Evolutionary conservation across 148 eudicot genomes (phyloP).

Genomic region (Polygonum aviculare): DNA sequence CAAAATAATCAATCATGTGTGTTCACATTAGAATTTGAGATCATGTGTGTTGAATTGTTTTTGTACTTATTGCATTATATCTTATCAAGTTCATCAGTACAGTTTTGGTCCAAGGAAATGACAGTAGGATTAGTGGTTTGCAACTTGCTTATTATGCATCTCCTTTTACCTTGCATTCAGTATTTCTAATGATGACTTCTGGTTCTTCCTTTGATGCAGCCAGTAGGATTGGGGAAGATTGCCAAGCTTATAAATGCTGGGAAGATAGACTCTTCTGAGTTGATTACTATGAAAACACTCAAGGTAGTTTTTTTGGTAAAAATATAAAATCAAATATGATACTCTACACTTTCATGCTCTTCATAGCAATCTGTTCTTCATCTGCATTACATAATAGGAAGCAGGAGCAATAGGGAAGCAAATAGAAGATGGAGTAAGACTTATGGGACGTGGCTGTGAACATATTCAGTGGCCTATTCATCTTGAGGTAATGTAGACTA

Average conservation of each 20-base stretch:
- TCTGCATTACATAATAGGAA: slow-evolving; percentile 32
- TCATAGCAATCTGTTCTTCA: slow-evolving; percentile 9
- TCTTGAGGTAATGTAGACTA: slow-evolving; percentile 56
- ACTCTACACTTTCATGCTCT: neutral
- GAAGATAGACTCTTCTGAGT: slow-evolving; percentile 87
- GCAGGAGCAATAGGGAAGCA: slow-evolving; percentile 89
- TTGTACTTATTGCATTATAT: neutral
- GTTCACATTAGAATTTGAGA: neutral
- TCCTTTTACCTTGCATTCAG: neutral
- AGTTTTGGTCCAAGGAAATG: neutral
- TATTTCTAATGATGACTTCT: neutral
- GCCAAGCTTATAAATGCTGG: slow-evolving; percentile 89
- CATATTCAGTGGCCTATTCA: slow-evolving; percentile 89
- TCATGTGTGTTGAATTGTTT: neutral
- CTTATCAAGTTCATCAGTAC: neutral
- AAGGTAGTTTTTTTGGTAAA: slow-evolving; percentile 36
- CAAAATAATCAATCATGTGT: neutral
- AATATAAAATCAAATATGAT: slow-evolving; percentile 6
- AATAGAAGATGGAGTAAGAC: slow-evolving; percentile 83
- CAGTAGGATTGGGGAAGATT: slow-evolving; percentile 91
- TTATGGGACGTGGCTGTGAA: slow-evolving; percentile 95
- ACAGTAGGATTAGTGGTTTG: neutral
- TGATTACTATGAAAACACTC: slow-evolving; percentile 94
- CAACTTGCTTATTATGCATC: neutral
- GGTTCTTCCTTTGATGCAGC: slow-evolving; percentile 36